phyloP scores from a whole-genome alignment of 805 yeast species.

The Yamadazyma ubonensis region DNA sequence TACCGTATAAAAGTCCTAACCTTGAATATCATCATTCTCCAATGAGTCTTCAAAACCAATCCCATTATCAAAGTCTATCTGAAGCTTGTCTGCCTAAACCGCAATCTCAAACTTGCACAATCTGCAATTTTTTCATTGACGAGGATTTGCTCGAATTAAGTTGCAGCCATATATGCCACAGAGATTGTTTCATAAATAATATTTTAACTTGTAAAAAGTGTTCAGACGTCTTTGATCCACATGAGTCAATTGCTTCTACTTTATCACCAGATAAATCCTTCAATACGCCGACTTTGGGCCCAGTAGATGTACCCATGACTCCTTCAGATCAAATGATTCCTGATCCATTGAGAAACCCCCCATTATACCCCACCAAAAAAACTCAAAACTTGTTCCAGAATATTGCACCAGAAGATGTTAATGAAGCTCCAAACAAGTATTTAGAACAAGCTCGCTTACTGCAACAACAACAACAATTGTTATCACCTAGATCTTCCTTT shows the following conservation, averaged over 20 bases:
- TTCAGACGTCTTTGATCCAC: background rate
- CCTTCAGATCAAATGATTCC: constrained; percentile 20
- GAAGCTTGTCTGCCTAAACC: constrained; percentile 1
- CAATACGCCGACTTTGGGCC: constrained; percentile 13
- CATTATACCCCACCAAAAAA: background rate
- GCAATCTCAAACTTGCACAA: constrained; percentile 10
- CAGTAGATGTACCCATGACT: constrained; percentile 16
- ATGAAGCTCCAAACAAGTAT: background rate
- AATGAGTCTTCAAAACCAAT: constrained; percentile 2
- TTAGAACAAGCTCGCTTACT: constrained; percentile 3
- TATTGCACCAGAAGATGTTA: background rate
- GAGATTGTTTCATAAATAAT: constrained; percentile 22
- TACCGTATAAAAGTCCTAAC: background rate
- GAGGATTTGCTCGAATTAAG: constrained; percentile 19
- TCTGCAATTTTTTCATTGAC: constrained; percentile 16
- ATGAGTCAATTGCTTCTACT: background rate
- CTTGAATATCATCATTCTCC: background rate
- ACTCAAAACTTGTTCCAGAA: background rate
- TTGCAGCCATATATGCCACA: constrained; percentile 28
- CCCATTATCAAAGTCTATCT: constrained; percentile 1
- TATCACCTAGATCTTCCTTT: constrained; percentile 19
- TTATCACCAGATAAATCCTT: background rate
- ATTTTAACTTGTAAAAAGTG: constrained; percentile 16
- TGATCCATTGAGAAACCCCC: constrained; percentile 14
- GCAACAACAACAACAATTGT: constrained; percentile 13